phyloP scores from a whole-genome alignment of 495 filamentous ascomycete species.

The Platismatia glauca region DNA sequence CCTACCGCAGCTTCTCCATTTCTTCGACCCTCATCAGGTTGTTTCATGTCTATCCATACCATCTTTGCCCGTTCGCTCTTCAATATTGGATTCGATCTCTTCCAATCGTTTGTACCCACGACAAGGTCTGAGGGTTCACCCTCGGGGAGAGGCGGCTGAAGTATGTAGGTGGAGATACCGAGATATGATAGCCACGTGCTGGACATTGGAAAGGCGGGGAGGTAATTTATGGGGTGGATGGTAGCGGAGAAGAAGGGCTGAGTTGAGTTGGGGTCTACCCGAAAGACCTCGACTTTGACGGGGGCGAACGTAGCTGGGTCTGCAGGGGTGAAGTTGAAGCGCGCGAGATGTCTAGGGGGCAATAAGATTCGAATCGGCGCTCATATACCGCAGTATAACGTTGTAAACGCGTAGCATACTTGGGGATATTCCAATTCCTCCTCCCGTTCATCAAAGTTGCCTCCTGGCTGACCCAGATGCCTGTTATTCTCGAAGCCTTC shows the following conservation, averaged over 20 bases:
- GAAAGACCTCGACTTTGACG: conserved; percentile 37
- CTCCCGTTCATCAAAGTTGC: conserved; percentile 41
- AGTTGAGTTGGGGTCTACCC: conserved; percentile 28
- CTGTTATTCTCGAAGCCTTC: conserved; percentile 30
- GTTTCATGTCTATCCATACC: conserved; percentile 35
- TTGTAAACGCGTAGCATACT: conserved; percentile 19
- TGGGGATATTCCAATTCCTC: conserved; percentile 46
- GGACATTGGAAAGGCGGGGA: conserved; percentile 36
- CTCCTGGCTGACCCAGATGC: conserved; percentile 44
- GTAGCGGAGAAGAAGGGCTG: conserved; percentile 38
- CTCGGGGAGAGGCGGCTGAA: conserved; percentile 38
- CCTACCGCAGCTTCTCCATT: conserved; percentile 15
- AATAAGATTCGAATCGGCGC: not conserved
- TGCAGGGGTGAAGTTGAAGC: conserved; percentile 37
- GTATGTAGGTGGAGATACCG: conserved; percentile 29
- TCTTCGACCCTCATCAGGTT: conserved; percentile 20
- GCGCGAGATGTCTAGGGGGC: conserved; percentile 35
- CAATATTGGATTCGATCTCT: conserved; percentile 22
- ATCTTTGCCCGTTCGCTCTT: conserved; percentile 23
- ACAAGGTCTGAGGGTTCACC: conserved; percentile 29
- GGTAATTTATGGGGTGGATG: conserved; percentile 32
- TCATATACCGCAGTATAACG: not conserved
- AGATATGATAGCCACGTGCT: conserved; percentile 28
- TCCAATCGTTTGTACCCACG: conserved; percentile 31
- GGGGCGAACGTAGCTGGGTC: conserved; percentile 12